A percentile compares a stretch with the other conserved stretches of the same genome.
Evolutionary conservation across 176 grass and related monocot genomes (phyloP).

Genomic region (Sorghum bicolor): DNA sequence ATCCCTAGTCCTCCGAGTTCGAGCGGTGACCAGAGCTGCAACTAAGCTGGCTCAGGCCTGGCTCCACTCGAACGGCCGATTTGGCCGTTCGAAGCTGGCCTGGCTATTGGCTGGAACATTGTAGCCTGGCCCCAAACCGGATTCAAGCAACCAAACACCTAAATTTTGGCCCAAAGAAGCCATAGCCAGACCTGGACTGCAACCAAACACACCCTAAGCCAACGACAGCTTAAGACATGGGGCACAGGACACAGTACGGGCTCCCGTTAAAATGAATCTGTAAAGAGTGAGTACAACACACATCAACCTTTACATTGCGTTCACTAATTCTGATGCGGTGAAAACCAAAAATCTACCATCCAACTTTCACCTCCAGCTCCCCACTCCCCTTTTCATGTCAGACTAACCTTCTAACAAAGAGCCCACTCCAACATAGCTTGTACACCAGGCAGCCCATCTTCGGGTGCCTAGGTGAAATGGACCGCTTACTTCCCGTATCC

Average conservation of each 20-base stretch:
- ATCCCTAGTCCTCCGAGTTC: no score
- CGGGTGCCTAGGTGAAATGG: constrained; percentile 63
- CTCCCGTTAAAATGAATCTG: constrained; percentile 35
- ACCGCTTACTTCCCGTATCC: constrained; percentile 62
- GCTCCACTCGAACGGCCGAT: no score
- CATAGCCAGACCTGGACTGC: no score
- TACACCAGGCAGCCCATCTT: constrained; percentile 75
- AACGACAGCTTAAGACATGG: neutral
- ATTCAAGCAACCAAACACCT: no score
- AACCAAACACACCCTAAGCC: no score
- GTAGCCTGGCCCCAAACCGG: no score
- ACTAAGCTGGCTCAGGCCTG: no score
- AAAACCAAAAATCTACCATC: constrained; percentile 36
- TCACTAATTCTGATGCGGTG: constrained; percentile 27
- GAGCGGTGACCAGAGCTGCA: no score
- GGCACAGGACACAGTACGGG: neutral
- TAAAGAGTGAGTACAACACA: constrained; percentile 50
- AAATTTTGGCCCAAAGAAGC: no score
- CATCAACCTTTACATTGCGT: constrained; percentile 45
- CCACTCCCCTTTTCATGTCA: constrained; percentile 28
- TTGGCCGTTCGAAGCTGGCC: no score
- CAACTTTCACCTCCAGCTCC: neutral
- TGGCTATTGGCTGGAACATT: no score
- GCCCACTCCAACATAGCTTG: constrained; percentile 36
- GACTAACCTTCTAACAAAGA: constrained; percentile 53